Evolutionary conservation across 1,284 basidiomycete genomes (phyloP).

Genomic region (Cutaneotrichosporon cavernicola): DNA sequence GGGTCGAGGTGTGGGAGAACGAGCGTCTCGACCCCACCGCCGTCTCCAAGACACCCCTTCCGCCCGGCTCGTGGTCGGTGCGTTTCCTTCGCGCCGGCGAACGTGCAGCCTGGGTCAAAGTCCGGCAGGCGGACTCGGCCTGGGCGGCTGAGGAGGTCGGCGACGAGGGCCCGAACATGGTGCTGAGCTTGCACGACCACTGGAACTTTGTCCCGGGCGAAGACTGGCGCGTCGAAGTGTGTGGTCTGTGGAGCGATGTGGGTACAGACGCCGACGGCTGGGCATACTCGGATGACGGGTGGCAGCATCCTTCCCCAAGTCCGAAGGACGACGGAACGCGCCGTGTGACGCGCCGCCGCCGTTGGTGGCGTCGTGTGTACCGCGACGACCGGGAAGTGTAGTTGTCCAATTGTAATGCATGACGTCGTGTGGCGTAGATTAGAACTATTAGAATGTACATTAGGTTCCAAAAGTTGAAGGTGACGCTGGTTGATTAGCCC

Average conservation of each 20-base stretch:
- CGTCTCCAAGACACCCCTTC: slow-evolving; percentile 24
- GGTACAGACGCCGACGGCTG: slow-evolving; percentile 50
- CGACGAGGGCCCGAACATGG: slow-evolving; percentile 32
- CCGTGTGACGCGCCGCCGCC: slow-evolving; percentile 23
- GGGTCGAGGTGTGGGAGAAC: slow-evolving; percentile 52
- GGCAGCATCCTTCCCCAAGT: slow-evolving; percentile 27
- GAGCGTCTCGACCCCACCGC: slow-evolving; percentile 48
- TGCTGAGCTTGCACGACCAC: slow-evolving; percentile 40
- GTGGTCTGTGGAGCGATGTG: slow-evolving; percentile 44
- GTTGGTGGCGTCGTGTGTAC: slow-evolving; percentile 26
- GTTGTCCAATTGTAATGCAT: neutral
- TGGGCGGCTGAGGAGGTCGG: slow-evolving; percentile 32
- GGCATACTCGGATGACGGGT: slow-evolving; percentile 52
- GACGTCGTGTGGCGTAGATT: neutral
- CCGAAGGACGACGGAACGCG: slow-evolving; percentile 1
- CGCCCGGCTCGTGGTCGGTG: slow-evolving; percentile 34
- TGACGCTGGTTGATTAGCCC: neutral
- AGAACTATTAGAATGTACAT: neutral
- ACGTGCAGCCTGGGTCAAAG: slow-evolving; percentile 47
- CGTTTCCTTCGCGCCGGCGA: slow-evolving; percentile 42
- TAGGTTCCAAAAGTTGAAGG: neutral
- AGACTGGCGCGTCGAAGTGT: slow-evolving; percentile 51
- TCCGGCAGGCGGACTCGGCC: slow-evolving; percentile 9
- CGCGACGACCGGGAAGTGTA: neutral
- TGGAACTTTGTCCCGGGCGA: slow-evolving; percentile 50